Evolutionary conservation across 208 protist genomes (phyloP).

Genomic region (Acanthamoeba royreba): DNA sequence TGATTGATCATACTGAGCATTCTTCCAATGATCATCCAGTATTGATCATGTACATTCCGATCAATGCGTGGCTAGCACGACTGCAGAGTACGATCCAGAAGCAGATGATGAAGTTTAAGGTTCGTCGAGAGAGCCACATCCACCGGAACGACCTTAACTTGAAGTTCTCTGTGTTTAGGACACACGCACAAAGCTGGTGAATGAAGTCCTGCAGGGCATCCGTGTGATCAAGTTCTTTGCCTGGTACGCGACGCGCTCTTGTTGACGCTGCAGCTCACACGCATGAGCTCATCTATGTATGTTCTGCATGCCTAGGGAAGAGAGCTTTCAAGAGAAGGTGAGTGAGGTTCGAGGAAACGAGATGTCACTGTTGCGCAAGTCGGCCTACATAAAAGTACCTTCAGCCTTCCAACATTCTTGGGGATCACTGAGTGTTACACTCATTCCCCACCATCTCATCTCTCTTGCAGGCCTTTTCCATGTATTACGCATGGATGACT

Average conservation of each 20-base stretch:
- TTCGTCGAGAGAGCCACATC: no score
- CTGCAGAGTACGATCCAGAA: background rate
- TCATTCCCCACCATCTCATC: no score
- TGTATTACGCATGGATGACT: background rate
- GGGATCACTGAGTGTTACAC: no score
- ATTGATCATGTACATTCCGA: conserved; percentile 67
- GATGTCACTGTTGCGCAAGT: background rate
- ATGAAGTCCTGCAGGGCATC: conserved; percentile 88
- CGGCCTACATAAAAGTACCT: background rate
- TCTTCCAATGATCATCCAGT: no score
- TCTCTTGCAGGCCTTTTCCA: conserved; percentile 19
- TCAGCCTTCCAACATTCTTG: background rate
- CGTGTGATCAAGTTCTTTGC: conserved; percentile 89
- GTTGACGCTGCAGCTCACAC: background rate
- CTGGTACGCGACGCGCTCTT: conserved; percentile 70
- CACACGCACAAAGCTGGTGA: conserved; percentile 69
- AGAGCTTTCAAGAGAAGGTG: conserved; percentile 53
- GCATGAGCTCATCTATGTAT: background rate
- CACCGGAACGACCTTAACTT: no score
- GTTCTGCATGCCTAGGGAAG: background rate
- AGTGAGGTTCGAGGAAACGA: background rate
- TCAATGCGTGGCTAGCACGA: conserved; percentile 48
- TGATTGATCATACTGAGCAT: no score
- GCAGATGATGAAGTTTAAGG: conserved; percentile 53
- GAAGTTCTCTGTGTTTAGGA: no score